Evolutionary conservation across 2,329 filamentous ascomycete species (phyloP), one percentile per base, ranked within the genome.

Genomic region (Ilyonectria destructans): DNA sequence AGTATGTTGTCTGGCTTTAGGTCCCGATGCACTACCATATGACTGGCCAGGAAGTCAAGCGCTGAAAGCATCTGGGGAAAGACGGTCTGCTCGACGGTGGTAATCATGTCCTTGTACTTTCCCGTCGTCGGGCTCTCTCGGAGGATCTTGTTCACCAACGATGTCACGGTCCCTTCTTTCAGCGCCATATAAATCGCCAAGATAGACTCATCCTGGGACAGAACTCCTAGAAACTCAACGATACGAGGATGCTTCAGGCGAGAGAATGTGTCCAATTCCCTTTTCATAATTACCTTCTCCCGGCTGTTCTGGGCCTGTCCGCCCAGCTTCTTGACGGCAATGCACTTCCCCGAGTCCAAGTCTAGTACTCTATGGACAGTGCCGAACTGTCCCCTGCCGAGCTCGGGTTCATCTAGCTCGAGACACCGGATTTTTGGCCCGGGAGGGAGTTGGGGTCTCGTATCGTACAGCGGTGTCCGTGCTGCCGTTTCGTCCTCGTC

Each of bases 101-200:
- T 31, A 23, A 37, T 45, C 17, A 21, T 15, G 3, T 26, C 15
- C 6, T 17, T 5, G n/a, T 6, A 33, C 5, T 31, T 35, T 35
- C 21, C 21, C 4, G 21, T 23, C 4, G 33, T 35, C 13, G 33
- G 33, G 6, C 13, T 8, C 33, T 35, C 8, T 35, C 4, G 8
- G 33, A 35, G 8, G 33, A 13, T 33, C 6, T 10, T 37, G 17
- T 37, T 7, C 10, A 43, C n/a, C 21, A 55, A 37, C 19, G 31
- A 57, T 7, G 15, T 8, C 17, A 71, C 43, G 37, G 21, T 69
- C 45, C 70, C 70, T 13, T 75, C 46, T 51, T 64, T 69, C 2
- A 71, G 63, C 3, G 37, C 65, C 58, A 71, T 74, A 19, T 69
- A 72, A 5, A 74, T 69, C 19, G 64, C 58, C 4, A 67, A 35